Percentiles rank a stretch among this genome's conserved stretches.
These are phyloP conservation scores for Delitschia confertaspora DNA, from an alignment of 495 filamentous ascomycete species.

Conservation along the genomic window DNA sequence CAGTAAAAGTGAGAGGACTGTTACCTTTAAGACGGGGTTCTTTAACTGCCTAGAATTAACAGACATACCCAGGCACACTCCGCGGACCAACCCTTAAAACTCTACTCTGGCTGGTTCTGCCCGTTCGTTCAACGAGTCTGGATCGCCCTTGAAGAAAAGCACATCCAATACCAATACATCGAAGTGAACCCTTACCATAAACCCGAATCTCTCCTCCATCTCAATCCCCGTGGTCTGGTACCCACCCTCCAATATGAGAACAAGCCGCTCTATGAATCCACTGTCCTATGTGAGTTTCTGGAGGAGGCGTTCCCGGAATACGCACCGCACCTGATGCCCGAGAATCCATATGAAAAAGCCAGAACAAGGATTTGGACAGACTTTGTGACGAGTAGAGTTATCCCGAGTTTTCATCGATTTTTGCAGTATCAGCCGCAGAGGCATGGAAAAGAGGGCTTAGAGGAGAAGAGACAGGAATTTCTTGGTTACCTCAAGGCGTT, in stretches of 20 bases:
- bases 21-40: not conserved
- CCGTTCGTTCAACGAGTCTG: conserved; percentile 53
- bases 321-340: conserved; percentile 42
- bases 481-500: conserved; percentile 30
- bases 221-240: conserved; percentile 62
- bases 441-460: conserved; percentile 33
- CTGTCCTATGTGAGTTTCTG: conserved; percentile 59
- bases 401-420: conserved; percentile 56
- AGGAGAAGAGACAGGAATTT: conserved; percentile 37
- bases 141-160: conserved; percentile 60
- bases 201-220: conserved; percentile 48
- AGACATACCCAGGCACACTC: conserved; percentile 35
- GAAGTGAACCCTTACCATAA: conserved; percentile 60
- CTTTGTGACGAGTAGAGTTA: conserved; percentile 53
- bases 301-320: conserved; percentile 54
- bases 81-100: conserved; percentile 39
- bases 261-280: conserved; percentile 58
- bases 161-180: conserved; percentile 63
- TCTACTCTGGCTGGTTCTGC: conserved; percentile 56
- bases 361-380: conserved; percentile 59
- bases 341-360: conserved; percentile 49
- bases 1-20: conserved; percentile 35
- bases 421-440: conserved; percentile 47
- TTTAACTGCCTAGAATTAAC: not conserved
- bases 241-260: conserved; percentile 50